Conservation (phyloP, 2,329 filamentous ascomycete species). For the Geosmithia flava region DNA sequence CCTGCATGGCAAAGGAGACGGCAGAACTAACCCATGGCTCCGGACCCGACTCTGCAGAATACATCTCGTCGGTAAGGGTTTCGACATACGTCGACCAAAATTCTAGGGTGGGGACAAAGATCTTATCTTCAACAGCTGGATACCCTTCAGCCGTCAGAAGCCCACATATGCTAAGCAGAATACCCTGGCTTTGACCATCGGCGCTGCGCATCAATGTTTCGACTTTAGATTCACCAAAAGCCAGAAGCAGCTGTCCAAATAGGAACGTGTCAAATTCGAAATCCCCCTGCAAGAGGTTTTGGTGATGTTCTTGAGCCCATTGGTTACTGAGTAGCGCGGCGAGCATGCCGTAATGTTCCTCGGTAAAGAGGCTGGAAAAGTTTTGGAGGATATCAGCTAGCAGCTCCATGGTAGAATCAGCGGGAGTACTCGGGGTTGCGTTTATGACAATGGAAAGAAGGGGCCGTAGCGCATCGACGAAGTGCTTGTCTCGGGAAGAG, state of each 20-base stretch:
- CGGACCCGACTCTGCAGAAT: conserved; percentile 32
- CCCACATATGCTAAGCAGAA: conserved; percentile 48
- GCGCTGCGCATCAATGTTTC: conserved; percentile 42
- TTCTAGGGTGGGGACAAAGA: conserved; percentile 63
- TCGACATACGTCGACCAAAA: conserved; percentile 75
- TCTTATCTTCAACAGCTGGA: conserved; percentile 59
- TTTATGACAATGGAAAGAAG: conserved; percentile 48
- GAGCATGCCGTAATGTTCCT: conserved; percentile 43
- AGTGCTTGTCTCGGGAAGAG: conserved; percentile 41
- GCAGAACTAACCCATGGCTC: conserved; percentile 46
- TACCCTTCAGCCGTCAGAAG: conserved; percentile 55
- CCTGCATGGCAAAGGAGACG: conserved; percentile 46
- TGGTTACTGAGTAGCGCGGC: conserved; percentile 46
- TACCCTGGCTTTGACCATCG: conserved; percentile 34
- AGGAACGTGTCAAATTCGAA: conserved; percentile 52
- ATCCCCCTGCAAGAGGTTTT: conserved; percentile 43
- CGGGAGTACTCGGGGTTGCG: conserved; percentile 43
- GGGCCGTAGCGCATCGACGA: conserved; percentile 45
- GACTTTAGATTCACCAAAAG: conserved; percentile 56
- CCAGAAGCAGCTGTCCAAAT: conserved; percentile 54
- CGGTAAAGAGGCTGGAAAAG: conserved; percentile 49
- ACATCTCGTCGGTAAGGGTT: conserved; percentile 46
- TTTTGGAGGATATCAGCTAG: conserved; percentile 54
- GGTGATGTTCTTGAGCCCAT: conserved; percentile 46
- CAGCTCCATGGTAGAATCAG: conserved; percentile 48